Conservation (phyloP, 768 basidiomycete species). For the Cubamyces sp. region DNA sequence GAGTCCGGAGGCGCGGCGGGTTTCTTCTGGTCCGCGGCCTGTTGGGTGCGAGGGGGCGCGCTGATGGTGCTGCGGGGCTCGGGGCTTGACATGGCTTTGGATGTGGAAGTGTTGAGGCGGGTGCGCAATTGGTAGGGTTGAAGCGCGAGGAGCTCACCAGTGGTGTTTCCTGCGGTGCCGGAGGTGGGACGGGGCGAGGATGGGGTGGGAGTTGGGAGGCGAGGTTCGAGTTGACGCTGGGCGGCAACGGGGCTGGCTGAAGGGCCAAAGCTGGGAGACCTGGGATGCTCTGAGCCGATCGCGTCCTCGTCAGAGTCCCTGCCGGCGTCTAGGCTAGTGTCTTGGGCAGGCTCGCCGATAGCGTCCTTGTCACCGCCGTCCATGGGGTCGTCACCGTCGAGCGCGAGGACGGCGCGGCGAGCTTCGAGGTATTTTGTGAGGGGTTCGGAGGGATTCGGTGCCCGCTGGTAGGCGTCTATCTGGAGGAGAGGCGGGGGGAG, state of each 20-base stretch:
- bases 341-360: slow-evolving; percentile 22
- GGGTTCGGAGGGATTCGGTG: slow-evolving; percentile 15
- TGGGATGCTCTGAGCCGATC: slow-evolving; percentile 27
- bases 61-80: slow-evolving; percentile 25
- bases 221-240: slow-evolving; percentile 14
- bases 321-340: slow-evolving; percentile 16
- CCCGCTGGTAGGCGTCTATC: slow-evolving; percentile 24
- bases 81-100: slow-evolving; percentile 18
- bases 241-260: slow-evolving; percentile 19
- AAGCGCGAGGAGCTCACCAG: slow-evolving; percentile 19
- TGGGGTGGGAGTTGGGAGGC: slow-evolving; percentile 12
- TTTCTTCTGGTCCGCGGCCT: slow-evolving; percentile 16
- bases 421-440: slow-evolving; percentile 23
- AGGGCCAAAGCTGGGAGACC: slow-evolving; percentile 24
- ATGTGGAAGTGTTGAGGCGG: slow-evolving; percentile 9
- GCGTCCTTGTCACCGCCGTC: slow-evolving; percentile 24
- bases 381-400: slow-evolving; percentile 16
- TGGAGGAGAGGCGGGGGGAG: slow-evolving; percentile 25
- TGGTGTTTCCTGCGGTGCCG: slow-evolving; percentile 22
- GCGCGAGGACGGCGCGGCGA: slow-evolving; percentile 20
- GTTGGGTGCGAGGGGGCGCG: slow-evolving; percentile 19
- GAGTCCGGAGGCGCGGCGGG: slow-evolving; percentile 12
- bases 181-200: slow-evolving; percentile 17
- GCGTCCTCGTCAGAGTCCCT: slow-evolving; percentile 26
- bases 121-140: slow-evolving; percentile 14